Base-by-base conservation (phyloP, 1,284 basidiomycete species). In the Neonothopanus nambi region DNA sequence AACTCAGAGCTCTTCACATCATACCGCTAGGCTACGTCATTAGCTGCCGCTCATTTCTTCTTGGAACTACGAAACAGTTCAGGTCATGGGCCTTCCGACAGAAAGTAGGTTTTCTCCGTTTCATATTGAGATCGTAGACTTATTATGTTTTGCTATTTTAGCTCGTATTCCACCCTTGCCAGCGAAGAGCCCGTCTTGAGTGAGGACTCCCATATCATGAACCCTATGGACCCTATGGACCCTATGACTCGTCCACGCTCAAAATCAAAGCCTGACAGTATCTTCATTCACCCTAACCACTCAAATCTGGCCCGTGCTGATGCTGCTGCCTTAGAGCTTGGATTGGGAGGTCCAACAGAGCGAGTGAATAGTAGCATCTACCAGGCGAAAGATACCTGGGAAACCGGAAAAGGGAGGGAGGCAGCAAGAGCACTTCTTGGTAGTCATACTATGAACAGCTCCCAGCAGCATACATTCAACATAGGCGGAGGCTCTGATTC, bases 261-360 rank as follows among this genome's bases (percentile, higher is more conserved):
- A 15, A 80, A 71, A 63, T 76, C 79, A 44, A 84, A 83, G 62
- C 83, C 83, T 1, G 76, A 78, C 9, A 65, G 63, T 42, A 80
- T 85, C 50, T 80, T 81, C 61, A 85, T 86, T 47, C 84, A 86
- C 60, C 84, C 85, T 1, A 68, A 65, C 36, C 64, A 83, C 37
- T 84, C 82, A 35, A 85, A 85, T 61, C 59, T 85, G 54, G 81
- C 81, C 5, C 79, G 84, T 30, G 84, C 85, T 4, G 84, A 87
- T 56, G 81, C 78, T 5, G 73, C 67, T 17, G 82, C 81, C 0
- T 66, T 79, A 39, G 74, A 82, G 61, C 67, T 85, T 41, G 82
- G 81, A 21, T 54, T 84, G n/a, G 60, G 62, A 3, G 70, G 74
- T 28, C 72, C 73, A 54, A 76, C 77, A 9, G 72, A 77, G 18